A percentile compares a stretch with the other conserved stretches of the same genome.
Conservation (phyloP, 257 asterid species). For the Dorcoceras hygrometricum region DNA sequence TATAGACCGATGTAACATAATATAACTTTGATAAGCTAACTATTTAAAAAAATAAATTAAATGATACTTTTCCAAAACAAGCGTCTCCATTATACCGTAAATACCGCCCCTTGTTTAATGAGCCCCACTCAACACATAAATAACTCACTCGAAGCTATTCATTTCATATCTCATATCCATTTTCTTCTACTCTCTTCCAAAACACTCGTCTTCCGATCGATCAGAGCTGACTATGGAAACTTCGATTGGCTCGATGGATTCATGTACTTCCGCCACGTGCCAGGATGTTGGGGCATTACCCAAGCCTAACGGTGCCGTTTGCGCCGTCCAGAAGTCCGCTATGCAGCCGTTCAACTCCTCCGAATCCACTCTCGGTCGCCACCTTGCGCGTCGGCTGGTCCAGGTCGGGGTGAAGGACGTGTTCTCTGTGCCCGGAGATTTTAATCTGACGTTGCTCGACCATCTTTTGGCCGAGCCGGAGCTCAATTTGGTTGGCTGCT, state of each 20-base stretch:
- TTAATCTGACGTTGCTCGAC: slow-evolving; percentile 68
- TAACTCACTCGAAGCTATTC: too few relatives aligned
- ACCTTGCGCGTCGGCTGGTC: slow-evolving; percentile 83
- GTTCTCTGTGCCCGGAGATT: slow-evolving; percentile 80
- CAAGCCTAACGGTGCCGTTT: slow-evolving; percentile 30
- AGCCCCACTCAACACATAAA: neutral
- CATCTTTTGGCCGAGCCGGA: slow-evolving; percentile 76
- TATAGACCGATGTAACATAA: too few relatives aligned
- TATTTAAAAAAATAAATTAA: too few relatives aligned
- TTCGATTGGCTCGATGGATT: slow-evolving; percentile 49
- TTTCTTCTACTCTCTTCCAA: neutral
- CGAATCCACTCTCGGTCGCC: slow-evolving; percentile 77
- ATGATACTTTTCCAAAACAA: too few relatives aligned
- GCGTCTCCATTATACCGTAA: neutral
- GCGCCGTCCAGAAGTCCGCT: slow-evolving; percentile 29
- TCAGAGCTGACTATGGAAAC: slow-evolving; percentile 41
- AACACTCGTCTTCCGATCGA: neutral
- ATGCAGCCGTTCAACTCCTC: slow-evolving; percentile 39
- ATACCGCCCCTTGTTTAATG: neutral
- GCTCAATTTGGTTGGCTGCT: slow-evolving; percentile 69
- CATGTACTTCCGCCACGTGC: slow-evolving; percentile 36
- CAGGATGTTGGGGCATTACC: slow-evolving; percentile 46
- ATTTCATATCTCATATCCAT: neutral
- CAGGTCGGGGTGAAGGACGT: slow-evolving; percentile 63
- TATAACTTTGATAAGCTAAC: too few relatives aligned